Percentiles rank a stretch among this genome's conserved stretches.
phyloP scores from a whole-genome alignment of 352 stramenopile species.

The Paralagenidium karlingii region DNA sequence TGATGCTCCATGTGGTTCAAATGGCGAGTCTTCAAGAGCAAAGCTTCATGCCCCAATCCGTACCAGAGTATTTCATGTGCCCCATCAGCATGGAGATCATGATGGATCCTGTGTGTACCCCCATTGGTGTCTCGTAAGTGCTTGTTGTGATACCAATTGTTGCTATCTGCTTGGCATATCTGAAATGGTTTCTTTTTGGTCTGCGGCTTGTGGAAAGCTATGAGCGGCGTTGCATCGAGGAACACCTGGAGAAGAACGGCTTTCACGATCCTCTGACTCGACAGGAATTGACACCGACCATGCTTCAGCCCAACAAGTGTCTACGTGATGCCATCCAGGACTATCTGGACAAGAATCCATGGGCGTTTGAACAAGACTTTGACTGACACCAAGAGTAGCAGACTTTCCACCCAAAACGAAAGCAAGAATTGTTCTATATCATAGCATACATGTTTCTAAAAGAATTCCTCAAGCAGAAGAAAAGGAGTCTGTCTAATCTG shows the following conservation, averaged over 20 bases:
- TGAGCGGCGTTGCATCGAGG: conserved; percentile 50
- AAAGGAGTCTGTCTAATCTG: too few species aligned
- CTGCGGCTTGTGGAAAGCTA: conserved; percentile 15
- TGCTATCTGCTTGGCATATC: background rate
- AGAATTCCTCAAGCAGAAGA: too few species aligned
- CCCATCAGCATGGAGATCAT: conserved; percentile 81
- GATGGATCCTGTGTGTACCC: conserved; percentile 57
- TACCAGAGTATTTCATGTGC: conserved; percentile 75
- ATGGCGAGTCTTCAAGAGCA: conserved; percentile 28
- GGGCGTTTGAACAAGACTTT: conserved; percentile 77
- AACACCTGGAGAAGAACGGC: conserved; percentile 57
- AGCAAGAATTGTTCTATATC: too few species aligned
- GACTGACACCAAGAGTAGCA: too few species aligned
- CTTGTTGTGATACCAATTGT: too few species aligned
- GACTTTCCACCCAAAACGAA: too few species aligned
- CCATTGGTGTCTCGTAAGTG: conserved; percentile 65
- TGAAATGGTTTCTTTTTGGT: too few species aligned
- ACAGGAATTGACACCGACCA: conserved; percentile 43
- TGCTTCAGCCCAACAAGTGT: conserved; percentile 57
- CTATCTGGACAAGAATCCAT: conserved; percentile 59
- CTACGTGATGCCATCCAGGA: conserved; percentile 59
- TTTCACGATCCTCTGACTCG: conserved; percentile 58
- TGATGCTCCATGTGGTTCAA: conserved; percentile 54
- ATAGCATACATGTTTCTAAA: too few species aligned
- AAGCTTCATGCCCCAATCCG: conserved; percentile 25